Evolutionary conservation across 495 filamentous ascomycete genomes (phyloP).

Genomic region (Tetracladium marchalianum): DNA sequence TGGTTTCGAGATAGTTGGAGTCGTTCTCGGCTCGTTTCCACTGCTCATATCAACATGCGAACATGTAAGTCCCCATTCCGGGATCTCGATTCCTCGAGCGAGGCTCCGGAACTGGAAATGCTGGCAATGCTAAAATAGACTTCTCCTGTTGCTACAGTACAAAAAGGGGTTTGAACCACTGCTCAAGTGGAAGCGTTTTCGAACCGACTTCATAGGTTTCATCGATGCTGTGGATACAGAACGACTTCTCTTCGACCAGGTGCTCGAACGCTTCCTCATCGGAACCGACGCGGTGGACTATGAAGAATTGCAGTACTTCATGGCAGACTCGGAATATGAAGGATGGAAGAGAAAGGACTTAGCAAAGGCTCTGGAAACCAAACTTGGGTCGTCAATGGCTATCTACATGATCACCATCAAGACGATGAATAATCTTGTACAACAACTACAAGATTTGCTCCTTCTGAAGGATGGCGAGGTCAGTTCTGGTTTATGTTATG

Average conservation of each 20-base stretch:
- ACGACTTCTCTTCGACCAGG: constrained; percentile 11
- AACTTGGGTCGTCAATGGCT: constrained; percentile 4
- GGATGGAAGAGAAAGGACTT: constrained; percentile 7
- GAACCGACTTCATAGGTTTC: constrained; percentile 14
- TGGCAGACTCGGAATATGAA: constrained; percentile 4
- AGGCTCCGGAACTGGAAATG: too few species aligned
- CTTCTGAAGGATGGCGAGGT: constrained; percentile 10
- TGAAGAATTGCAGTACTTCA: constrained; percentile 8
- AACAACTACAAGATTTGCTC: constrained; percentile 7
- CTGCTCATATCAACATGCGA: constrained; percentile 22
- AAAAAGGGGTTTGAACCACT: constrained; percentile 19
- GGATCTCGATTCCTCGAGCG: too few species aligned
- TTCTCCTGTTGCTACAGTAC: constrained; percentile 13
- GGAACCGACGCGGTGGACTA: constrained; percentile 6
- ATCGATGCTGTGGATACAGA: constrained; percentile 15
- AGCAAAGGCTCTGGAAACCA: neutral
- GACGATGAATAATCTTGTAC: constrained; percentile 6
- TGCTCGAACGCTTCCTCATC: constrained; percentile 14
- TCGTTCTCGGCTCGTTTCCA: constrained; percentile 27
- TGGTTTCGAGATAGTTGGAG: constrained; percentile 25
- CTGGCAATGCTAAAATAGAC: too few species aligned
- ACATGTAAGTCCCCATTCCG: neutral
- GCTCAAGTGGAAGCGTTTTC: constrained; percentile 18
- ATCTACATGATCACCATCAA: constrained; percentile 6
- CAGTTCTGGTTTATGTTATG: neutral